Percentiles rank a stretch among this genome's conserved stretches.
Conservation (phyloP, 192 early-diverging fungal species). For the Backusella luteola region DNA sequence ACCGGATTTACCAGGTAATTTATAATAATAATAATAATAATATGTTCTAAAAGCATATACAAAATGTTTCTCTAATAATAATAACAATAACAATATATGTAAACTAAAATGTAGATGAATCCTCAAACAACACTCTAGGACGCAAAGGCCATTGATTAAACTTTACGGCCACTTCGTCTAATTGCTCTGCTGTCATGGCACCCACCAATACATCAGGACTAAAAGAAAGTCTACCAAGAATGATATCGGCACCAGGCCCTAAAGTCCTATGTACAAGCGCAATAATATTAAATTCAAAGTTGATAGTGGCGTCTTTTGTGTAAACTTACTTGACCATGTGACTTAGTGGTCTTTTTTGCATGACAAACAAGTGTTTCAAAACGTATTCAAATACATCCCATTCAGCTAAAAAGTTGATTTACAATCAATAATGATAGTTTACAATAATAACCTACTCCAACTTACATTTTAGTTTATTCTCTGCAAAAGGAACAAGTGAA, state of each 20-base stretch:
- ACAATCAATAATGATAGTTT: neutral
- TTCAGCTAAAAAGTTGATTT: slow-evolving; percentile 20
- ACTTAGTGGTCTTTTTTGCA: slow-evolving; percentile 24
- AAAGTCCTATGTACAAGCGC: slow-evolving; percentile 34
- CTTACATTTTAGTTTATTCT: slow-evolving; percentile 25
- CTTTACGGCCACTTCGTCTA: slow-evolving; percentile 48
- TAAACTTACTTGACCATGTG: slow-evolving; percentile 40
- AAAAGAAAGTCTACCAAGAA: slow-evolving; percentile 45
- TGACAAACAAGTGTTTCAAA: slow-evolving; percentile 37
- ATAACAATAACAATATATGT: neutral
- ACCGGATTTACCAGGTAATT: too few relatives aligned
- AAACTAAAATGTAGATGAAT: slow-evolving; percentile 22
- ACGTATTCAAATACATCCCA: slow-evolving; percentile 46
- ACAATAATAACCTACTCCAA: neutral
- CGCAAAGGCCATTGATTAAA: slow-evolving; percentile 57
- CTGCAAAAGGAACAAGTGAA: slow-evolving; percentile 27
- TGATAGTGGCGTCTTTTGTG: neutral
- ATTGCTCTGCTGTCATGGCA: slow-evolving; percentile 42
- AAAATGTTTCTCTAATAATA: neutral
- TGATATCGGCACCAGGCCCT: slow-evolving; percentile 53
- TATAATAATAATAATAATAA: too few relatives aligned
- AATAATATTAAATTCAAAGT: neutral
- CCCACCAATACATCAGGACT: slow-evolving; percentile 39
- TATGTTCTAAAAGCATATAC: neutral
- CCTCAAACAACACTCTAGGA: slow-evolving; percentile 46